Percentiles rank a stretch among this genome's conserved stretches.
phyloP scores from a whole-genome alignment of 176 grass and related monocot genomes.

The Guadua angustifolia region DNA sequence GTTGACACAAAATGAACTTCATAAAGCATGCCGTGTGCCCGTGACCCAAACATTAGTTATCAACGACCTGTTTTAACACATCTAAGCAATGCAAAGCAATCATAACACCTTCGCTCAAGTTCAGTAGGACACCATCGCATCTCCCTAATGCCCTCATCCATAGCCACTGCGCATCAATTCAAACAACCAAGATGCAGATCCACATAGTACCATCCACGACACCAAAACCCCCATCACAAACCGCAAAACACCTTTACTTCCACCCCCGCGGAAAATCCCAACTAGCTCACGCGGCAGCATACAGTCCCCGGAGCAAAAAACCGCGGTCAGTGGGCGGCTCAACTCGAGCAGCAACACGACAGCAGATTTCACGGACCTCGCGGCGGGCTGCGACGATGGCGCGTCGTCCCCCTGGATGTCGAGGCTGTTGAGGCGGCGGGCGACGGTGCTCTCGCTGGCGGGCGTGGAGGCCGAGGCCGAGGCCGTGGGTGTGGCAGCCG shows the following conservation, averaged over 20 bases:
- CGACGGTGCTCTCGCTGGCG: conserved; percentile 74
- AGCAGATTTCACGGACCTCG: conserved; percentile 52
- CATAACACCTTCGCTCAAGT: background rate
- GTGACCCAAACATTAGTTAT: background rate
- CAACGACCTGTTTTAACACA: background rate
- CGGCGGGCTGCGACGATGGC: conserved; percentile 63
- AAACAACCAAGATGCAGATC: conserved; percentile 36
- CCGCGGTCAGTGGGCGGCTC: background rate
- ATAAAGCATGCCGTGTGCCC: background rate
- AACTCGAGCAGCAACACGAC: conserved; percentile 23
- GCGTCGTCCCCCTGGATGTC: conserved; percentile 75
- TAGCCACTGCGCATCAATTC: background rate
- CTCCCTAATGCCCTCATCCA: background rate
- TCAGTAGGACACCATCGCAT: background rate
- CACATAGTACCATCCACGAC: background rate
- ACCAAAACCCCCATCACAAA: conserved; percentile 19
- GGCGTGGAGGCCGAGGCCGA: conserved; percentile 66
- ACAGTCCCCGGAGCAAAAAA: conserved; percentile 1
- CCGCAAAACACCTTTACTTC: background rate
- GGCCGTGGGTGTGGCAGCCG: conserved; percentile 43
- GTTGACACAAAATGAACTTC: background rate
- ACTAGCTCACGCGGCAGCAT: background rate
- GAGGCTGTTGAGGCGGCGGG: conserved; percentile 65
- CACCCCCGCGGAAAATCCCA: background rate
- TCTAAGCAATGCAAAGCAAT: background rate